Percentiles rank a stretch among this genome's conserved stretches.
Conservation (phyloP, 202 grass and related monocot genomes). For the Schoenoplectus triqueter region DNA sequence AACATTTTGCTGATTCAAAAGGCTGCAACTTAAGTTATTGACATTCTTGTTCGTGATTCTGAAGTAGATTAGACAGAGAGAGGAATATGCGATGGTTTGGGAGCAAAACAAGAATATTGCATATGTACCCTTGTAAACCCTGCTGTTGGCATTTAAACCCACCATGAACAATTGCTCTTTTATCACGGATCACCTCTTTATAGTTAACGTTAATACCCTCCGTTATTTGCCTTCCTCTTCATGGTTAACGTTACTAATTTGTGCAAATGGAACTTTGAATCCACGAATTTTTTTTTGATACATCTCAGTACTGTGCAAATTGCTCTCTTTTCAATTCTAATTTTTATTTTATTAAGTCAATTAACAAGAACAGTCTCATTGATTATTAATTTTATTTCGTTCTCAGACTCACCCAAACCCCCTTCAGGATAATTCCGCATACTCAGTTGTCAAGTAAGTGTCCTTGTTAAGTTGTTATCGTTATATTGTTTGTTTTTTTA, state of each 20-base stretch:
- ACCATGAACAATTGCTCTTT: neutral
- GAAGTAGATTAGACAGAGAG: neutral
- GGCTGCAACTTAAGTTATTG: neutral
- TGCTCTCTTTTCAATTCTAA: neutral
- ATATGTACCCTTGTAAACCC: no score
- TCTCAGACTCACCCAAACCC: conserved; percentile 80
- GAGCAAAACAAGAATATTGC: neutral
- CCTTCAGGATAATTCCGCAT: conserved; percentile 87
- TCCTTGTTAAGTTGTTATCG: neutral
- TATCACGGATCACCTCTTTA: neutral
- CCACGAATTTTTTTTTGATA: neutral
- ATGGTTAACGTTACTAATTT: neutral
- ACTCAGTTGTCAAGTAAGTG: conserved; percentile 86
- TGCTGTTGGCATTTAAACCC: no score
- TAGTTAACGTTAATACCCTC: conserved; percentile 9
- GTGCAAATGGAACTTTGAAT: neutral
- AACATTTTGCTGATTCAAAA: neutral
- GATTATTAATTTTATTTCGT: conserved; percentile 23
- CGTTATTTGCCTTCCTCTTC: neutral
- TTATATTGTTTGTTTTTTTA: neutral
- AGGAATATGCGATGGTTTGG: neutral
- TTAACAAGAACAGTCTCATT: conserved; percentile 7
- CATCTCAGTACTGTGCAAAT: neutral
- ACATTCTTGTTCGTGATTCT: neutral
- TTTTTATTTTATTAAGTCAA: neutral